Evolutionary conservation across 768 basidiomycete genomes (phyloP).

Genomic region (Peribolospora baueri): DNA sequence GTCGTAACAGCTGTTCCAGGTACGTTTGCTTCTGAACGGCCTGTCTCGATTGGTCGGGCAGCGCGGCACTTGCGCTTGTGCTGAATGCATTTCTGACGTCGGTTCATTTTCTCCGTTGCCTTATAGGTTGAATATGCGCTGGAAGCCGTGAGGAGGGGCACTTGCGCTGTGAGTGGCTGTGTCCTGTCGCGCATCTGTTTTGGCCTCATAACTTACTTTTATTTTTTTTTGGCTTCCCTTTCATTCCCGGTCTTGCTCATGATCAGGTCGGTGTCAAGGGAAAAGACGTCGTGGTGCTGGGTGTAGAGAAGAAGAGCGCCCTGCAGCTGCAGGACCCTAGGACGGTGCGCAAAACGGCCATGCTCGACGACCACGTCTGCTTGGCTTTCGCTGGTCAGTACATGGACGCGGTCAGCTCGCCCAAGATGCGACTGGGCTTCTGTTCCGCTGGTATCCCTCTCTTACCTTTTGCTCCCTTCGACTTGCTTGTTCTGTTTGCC

Average conservation of each 20-base stretch:
- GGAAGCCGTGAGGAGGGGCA: slow-evolving; percentile 93
- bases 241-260: not conserved
- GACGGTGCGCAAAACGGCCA: slow-evolving; percentile 89
- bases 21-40: too few species aligned
- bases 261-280: slow-evolving; percentile 80
- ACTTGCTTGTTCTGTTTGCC: not conserved
- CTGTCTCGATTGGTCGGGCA: too few species aligned
- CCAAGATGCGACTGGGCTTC: not conserved
- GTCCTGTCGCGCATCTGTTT: not conserved
- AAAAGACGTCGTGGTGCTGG: slow-evolving; percentile 78
- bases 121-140: slow-evolving; percentile 86
- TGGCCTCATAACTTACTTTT: slow-evolving; percentile 1
- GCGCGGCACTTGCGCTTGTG: too few species aligned
- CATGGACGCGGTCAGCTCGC: not conserved
- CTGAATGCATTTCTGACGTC: too few species aligned
- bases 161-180: slow-evolving; percentile 52
- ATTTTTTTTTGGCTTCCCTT: not conserved
- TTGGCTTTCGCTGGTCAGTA: slow-evolving; percentile 80
- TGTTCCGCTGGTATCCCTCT: not conserved
- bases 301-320: slow-evolving; percentile 96
- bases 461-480: not conserved
- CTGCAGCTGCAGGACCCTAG: slow-evolving; percentile 93
- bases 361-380: slow-evolving; percentile 94
- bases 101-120: slow-evolving; percentile 9
- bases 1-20: too few species aligned